These are phyloP conservation scores for Aureobasidium pullulans DNA, from an alignment of 2,329 filamentous ascomycete species.

Conservation along the genomic window DNA sequence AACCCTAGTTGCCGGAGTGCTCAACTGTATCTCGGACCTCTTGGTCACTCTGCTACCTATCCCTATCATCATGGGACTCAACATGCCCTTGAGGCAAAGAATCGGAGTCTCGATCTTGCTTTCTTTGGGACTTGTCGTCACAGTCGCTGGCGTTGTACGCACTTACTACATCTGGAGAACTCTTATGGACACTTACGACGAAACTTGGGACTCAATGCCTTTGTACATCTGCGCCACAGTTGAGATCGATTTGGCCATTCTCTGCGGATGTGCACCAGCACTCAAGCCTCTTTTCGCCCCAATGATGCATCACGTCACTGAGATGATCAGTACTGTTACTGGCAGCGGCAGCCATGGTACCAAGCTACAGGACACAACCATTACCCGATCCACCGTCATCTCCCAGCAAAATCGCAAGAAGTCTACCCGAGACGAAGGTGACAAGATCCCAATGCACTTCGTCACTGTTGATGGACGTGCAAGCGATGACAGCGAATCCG, in stretches of 20 bases:
- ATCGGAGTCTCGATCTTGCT: constrained; percentile 17
- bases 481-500: background rate
- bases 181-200: constrained; percentile 35
- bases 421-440: background rate
- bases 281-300: constrained; percentile 25
- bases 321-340: constrained; percentile 4
- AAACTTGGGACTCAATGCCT: constrained; percentile 39
- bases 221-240: constrained; percentile 41
- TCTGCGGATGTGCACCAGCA: constrained; percentile 32
- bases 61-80: constrained; percentile 35
- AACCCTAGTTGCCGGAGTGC: constrained; percentile 34
- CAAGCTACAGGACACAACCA: background rate
- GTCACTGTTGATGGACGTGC: background rate
- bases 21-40: constrained; percentile 38
- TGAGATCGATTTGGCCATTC: constrained; percentile 40
- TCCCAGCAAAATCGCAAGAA: constrained; percentile 1
- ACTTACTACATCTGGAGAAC: constrained; percentile 39
- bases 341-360: background rate
- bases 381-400: background rate
- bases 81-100: constrained; percentile 35
- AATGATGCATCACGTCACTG: background rate
- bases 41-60: constrained; percentile 37
- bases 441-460: background rate
- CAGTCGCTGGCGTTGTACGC: constrained; percentile 29
- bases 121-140: constrained; percentile 17